Evolutionary conservation across 495 filamentous ascomycete genomes (phyloP).

Genomic region (Penicillium cataractarum): DNA sequence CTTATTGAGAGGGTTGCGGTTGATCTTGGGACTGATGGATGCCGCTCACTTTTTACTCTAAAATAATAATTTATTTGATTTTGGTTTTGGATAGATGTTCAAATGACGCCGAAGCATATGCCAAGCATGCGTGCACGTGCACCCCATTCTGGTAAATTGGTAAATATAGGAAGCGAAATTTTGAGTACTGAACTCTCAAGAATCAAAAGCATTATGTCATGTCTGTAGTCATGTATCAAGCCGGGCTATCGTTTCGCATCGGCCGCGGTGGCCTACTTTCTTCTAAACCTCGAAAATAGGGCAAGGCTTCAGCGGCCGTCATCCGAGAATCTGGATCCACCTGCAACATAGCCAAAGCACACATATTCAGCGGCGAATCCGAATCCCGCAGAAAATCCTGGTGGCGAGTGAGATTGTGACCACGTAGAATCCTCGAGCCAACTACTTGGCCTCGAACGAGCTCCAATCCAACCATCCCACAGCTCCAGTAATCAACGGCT

Average conservation of each 20-base stretch:
- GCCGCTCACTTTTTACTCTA: too few relatives aligned
- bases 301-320: not conserved
- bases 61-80: too few relatives aligned
- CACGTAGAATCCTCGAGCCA: not conserved
- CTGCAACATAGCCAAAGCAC: constrained; percentile 1
- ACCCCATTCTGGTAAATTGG: too few relatives aligned
- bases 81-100: too few relatives aligned
- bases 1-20: too few relatives aligned
- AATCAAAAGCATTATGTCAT: not conserved
- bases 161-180: too few relatives aligned
- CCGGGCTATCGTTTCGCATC: not conserved
- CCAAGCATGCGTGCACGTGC: too few relatives aligned
- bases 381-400: not conserved
- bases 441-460: not conserved
- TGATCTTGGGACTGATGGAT: too few relatives aligned
- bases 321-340: not conserved
- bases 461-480: not conserved
- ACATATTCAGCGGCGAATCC: not conserved
- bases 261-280: not conserved
- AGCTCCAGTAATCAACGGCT: not conserved
- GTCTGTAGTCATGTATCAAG: not conserved
- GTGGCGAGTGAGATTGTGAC: not conserved
- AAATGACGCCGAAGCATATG: too few relatives aligned
- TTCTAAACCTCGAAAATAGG: not conserved
- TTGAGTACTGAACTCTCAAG: not conserved